Conservation (phyloP, 2,329 filamentous ascomycete genomes). For the Knufia petricola region DNA sequence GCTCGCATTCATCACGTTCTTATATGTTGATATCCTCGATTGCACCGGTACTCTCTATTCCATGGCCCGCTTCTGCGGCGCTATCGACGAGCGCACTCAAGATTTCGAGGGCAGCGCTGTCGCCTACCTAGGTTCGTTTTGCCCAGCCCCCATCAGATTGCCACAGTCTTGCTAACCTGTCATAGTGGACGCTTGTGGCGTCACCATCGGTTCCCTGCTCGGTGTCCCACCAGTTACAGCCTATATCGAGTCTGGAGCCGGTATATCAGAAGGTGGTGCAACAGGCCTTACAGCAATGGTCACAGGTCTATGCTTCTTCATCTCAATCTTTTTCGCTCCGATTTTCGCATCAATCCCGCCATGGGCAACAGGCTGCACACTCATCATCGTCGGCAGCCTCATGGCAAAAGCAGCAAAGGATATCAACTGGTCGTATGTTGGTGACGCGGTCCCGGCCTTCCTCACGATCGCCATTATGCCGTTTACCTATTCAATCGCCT, state of each 20-base stretch:
- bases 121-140: conserved; percentile 73
- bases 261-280: conserved; percentile 77
- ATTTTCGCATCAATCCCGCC: conserved; percentile 84
- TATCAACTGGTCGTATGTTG: conserved; percentile 83
- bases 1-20: conserved; percentile 74
- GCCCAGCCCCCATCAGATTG: too few relatives aligned
- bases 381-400: conserved; percentile 78
- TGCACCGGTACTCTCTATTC: conserved; percentile 79
- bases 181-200: conserved; percentile 70
- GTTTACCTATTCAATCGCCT: conserved; percentile 80
- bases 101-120: conserved; percentile 80
- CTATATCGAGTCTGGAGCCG: conserved; percentile 81
- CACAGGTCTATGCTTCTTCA: conserved; percentile 74
- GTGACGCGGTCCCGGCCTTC: conserved; percentile 76
- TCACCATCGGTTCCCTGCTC: conserved; percentile 70
- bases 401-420: conserved; percentile 60
- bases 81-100: conserved; percentile 70
- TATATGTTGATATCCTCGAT: conserved; percentile 85
- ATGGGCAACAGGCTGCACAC: conserved; percentile 82
- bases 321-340: conserved; percentile 79
- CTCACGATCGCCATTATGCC: conserved; percentile 78
- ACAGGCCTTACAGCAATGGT: conserved; percentile 75
- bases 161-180: too few relatives aligned
- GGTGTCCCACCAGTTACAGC: conserved; percentile 75
- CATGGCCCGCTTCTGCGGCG: conserved; percentile 75